A percentile compares a stretch with the other conserved stretches of the same genome.
Evolutionary conservation across 257 asterid genomes (phyloP).

Genomic region (Leonotis leonurus): DNA sequence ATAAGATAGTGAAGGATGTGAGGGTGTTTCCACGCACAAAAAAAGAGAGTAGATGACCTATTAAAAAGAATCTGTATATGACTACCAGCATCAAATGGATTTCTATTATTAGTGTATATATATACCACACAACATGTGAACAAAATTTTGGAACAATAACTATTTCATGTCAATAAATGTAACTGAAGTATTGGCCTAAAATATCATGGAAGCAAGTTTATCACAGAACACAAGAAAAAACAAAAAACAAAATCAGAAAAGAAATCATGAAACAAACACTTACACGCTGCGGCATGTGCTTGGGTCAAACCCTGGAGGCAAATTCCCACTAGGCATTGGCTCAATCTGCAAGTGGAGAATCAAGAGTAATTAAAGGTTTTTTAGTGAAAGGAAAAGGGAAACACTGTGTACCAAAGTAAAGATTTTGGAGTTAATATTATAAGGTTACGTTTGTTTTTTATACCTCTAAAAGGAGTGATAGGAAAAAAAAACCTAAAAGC

Average conservation of each 20-base stretch:
- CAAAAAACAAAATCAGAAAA: not conserved
- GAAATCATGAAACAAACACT: slow-evolving; percentile 39
- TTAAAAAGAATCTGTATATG: not conserved
- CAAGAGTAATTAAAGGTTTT: slow-evolving; percentile 1
- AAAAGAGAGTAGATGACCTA: not conserved
- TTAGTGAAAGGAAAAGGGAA: not conserved
- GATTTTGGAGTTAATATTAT: not conserved
- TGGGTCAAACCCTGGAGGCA: slow-evolving; percentile 99
- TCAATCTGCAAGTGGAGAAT: slow-evolving; percentile 63
- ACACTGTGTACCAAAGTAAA: not conserved
- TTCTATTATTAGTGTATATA: not conserved
- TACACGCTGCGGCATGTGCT: slow-evolving; percentile 98
- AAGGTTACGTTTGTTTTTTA: no score
- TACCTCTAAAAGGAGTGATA: no score
- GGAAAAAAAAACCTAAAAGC: no score
- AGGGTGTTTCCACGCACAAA: not conserved
- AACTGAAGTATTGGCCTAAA: not conserved
- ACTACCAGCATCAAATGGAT: not conserved
- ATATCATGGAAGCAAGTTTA: not conserved
- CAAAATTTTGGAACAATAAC: not conserved
- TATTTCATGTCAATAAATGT: not conserved
- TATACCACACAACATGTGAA: not conserved
- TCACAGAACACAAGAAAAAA: slow-evolving; percentile 6
- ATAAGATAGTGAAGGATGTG: not conserved
- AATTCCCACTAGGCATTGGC: slow-evolving; percentile 96